A percentile compares a stretch with the other conserved stretches of the same genome.
Evolutionary conservation across 2,329 filamentous ascomycete genomes (phyloP).

Genomic region (Xylaria sp.): DNA sequence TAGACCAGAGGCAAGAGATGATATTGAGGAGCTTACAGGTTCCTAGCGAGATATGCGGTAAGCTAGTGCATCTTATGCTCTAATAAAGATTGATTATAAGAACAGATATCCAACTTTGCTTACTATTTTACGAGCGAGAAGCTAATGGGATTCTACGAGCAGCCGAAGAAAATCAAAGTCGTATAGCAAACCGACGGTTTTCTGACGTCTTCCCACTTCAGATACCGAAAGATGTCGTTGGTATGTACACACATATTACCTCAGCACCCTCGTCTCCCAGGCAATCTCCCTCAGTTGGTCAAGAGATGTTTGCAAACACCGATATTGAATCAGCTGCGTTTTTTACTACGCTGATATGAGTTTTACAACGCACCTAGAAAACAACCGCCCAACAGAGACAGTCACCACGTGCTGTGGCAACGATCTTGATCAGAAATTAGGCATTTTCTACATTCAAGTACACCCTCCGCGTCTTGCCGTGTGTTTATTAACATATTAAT

Average conservation of each 20-base stretch:
- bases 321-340: background rate
- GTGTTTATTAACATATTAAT: background rate
- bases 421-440: background rate
- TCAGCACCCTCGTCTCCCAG: background rate
- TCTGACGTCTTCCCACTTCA: conserved; percentile 1
- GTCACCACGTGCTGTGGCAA: background rate
- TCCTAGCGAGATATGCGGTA: conserved; percentile 20
- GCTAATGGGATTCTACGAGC: background rate
- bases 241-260: conserved; percentile 10
- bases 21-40: background rate
- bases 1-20: background rate
- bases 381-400: background rate
- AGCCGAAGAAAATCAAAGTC: conserved; percentile 15
- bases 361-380: background rate
- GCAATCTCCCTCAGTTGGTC: background rate
- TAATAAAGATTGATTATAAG: background rate
- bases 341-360: conserved; percentile 1
- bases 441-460: background rate
- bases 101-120: background rate
- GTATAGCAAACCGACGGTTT: conserved; percentile 3
- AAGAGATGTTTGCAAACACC: background rate
- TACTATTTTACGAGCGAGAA: background rate
- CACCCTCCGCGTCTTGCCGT: background rate
- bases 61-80: background rate
- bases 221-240: background rate